Conservation (phyloP, 75 land plant species). For the Selaginella tamariscina region DNA sequence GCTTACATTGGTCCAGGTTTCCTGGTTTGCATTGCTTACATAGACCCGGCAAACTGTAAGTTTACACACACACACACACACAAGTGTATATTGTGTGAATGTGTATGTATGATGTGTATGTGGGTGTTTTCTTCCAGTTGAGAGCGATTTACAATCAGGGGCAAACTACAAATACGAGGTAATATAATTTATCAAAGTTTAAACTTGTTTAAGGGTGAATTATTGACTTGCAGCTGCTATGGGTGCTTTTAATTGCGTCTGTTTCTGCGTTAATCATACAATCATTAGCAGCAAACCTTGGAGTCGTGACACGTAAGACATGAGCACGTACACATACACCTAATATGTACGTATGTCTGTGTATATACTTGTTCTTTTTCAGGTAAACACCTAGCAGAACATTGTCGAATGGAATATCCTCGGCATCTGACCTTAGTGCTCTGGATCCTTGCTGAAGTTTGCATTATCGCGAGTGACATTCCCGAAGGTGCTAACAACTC, state of each 20-base stretch:
- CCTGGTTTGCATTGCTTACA: conserved; percentile 5
- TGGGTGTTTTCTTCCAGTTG: too few species aligned
- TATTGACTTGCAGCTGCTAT: conserved; percentile 54
- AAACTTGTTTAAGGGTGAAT: background rate
- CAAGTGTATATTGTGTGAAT: too few species aligned
- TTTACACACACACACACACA: background rate
- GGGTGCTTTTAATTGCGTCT: conserved; percentile 59
- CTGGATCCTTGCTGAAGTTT: conserved; percentile 69
- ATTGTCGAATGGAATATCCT: conserved; percentile 57
- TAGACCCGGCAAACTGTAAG: conserved; percentile 10
- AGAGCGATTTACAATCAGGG: background rate
- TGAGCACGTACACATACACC: too few species aligned
- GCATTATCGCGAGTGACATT: conserved; percentile 68
- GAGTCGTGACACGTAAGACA: conserved; percentile 51
- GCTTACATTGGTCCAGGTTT: conserved; percentile 1
- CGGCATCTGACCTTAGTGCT: conserved; percentile 35
- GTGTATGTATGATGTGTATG: too few species aligned
- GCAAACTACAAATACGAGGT: background rate
- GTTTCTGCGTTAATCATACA: conserved; percentile 79
- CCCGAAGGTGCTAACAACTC: conserved; percentile 44
- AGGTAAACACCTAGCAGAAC: conserved; percentile 82
- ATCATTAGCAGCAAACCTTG: conserved; percentile 78
- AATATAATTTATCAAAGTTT: background rate
- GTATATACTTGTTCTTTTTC: background rate
- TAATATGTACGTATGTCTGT: too few species aligned